Conservation (phyloP, 2,329 filamentous ascomycete genomes). For the Magnaporthiopsis poae region DNA sequence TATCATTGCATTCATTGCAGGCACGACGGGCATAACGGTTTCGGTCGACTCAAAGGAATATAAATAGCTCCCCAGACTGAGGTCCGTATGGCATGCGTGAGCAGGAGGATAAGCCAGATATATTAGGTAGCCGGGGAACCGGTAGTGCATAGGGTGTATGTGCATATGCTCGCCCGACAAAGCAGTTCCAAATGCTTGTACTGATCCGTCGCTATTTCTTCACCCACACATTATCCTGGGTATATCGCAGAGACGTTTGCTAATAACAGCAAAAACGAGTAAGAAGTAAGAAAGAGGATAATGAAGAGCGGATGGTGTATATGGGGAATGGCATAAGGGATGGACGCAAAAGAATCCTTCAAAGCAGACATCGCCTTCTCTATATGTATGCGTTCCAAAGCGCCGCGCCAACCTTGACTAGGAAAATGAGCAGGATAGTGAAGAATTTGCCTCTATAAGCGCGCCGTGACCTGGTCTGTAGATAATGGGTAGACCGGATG, state of each 20-base stretch:
- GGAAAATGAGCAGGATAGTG: neutral
- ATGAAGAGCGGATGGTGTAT: neutral
- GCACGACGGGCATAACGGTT: neutral
- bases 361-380: neutral
- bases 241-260: neutral
- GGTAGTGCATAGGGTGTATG: neutral
- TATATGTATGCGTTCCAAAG: neutral
- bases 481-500: neutral
- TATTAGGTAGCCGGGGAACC: neutral
- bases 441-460: neutral
- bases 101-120: too few species aligned
- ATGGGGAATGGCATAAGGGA: neutral
- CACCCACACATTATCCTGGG: neutral
- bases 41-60: neutral
- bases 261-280: neutral
- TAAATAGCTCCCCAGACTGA: neutral
- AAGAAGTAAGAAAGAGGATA: neutral
- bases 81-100: neutral
- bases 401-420: neutral
- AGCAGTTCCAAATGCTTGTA: neutral
- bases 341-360: neutral
- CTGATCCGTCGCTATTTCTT: neutral
- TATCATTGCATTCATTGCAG: neutral
- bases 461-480: neutral
- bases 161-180: neutral